Base-by-base conservation (phyloP, 202 grass and related monocot genomes). In the Bolboschoenoplectus hybrid region DNA sequence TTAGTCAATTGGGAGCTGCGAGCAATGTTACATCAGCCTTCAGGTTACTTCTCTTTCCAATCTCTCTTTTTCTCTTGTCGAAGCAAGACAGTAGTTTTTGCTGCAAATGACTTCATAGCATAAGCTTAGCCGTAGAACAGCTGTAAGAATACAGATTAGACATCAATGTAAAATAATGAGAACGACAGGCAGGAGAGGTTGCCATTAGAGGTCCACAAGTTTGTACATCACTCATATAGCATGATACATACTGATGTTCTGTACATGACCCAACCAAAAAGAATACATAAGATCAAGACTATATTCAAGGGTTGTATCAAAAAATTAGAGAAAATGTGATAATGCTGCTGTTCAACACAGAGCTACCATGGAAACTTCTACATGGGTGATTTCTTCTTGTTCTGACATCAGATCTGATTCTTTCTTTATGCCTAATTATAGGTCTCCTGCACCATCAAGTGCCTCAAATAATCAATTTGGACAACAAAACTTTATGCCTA, bases 1-100 rank as follows among this genome's bases (percentile, higher is more conserved):
- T 98, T 86, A 93, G 80, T 91, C 93, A 98, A 92, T 7, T 98
- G 61, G 93, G 90, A 83, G 78, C 71, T 85, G 71, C 84, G 67
- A 78, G 9, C 81, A 94, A 88, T 87, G 4, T 89, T 84, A 87
- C 88, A 88, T 63, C 88, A 47, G 78, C 72, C 34, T 38, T 85
- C 9, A 86, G 88, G 95, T 89, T 89, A 58, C 83, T 73, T 62
- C 43, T 84, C 36, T 44, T 86, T 85, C 57, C 14, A 10, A 55
- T 17, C 36, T 85, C 5, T 9, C 34, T 61, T 61, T 34, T 20
- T 7, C 9, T 58, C 14, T 63, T 7, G 6, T 75, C n/a, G 7
- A 9, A 75, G 84, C 35, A 81, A 41, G 13, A 78, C 34, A 49
- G 43, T 11, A 56, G 26, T 55, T 57, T 38, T 64, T 26, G 3